Conservation (phyloP, 2,329 filamentous ascomycete genomes). For the Exophiala sp. region DNA sequence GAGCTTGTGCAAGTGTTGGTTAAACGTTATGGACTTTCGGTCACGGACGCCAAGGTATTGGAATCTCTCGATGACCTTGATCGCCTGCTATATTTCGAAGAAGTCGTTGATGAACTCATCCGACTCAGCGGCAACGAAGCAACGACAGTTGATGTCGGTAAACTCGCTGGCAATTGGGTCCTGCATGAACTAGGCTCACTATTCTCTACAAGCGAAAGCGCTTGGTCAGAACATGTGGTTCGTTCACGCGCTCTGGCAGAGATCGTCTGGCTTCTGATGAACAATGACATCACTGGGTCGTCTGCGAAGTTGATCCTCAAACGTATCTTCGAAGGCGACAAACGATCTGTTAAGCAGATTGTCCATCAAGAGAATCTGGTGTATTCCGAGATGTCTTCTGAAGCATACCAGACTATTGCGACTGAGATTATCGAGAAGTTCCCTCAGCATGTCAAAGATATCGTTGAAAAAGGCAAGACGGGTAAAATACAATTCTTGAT, state of each 20-base stretch:
- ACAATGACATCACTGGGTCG: constrained; percentile 48
- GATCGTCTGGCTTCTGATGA: constrained; percentile 44
- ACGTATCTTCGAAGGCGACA: constrained; percentile 52
- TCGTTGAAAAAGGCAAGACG: constrained; percentile 56
- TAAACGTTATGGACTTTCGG: constrained; percentile 62
- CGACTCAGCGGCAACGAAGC: constrained; percentile 28
- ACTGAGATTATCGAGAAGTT: constrained; percentile 52
- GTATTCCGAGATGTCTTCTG: constrained; percentile 52
- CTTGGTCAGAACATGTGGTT: constrained; percentile 39
- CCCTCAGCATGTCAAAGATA: constrained; percentile 56
- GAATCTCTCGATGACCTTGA: constrained; percentile 73
- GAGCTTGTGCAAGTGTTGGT: constrained; percentile 62
- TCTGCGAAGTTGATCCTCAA: constrained; percentile 60
- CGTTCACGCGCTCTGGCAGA: constrained; percentile 43
- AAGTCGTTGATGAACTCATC: constrained; percentile 40
- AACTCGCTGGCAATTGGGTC: constrained; percentile 63
- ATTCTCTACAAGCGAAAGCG: constrained; percentile 49
- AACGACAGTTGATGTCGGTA: constrained; percentile 40
- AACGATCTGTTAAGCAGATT: constrained; percentile 49
- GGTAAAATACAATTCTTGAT: constrained; percentile 68
- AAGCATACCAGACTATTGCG: constrained; percentile 56
- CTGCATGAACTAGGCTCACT: constrained; percentile 72
- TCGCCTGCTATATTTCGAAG: constrained; percentile 72
- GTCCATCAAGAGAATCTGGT: constrained; percentile 56
- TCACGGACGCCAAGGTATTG: constrained; percentile 80